Evolutionary conservation across 139 green algal species (phyloP).

Genomic region (Chlorella vulgaris): DNA sequence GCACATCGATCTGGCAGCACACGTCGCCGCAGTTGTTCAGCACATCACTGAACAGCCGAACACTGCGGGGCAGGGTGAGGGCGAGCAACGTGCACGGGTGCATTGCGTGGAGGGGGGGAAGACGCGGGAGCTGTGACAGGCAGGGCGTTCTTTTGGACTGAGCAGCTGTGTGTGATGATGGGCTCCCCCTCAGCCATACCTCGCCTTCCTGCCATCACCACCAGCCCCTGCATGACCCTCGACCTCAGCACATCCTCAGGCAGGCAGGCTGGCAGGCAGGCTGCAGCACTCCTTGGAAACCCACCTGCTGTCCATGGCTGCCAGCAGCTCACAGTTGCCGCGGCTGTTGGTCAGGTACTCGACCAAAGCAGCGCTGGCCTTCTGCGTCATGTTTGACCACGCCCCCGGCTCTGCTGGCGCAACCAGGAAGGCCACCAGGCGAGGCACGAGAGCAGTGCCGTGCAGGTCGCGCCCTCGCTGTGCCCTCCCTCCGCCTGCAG

Average conservation of each 20-base stretch:
- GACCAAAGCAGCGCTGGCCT: neutral
- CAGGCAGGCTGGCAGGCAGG: too few species aligned
- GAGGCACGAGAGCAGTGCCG: neutral
- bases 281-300: neutral
- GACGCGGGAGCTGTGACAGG: too few species aligned
- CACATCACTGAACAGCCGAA: neutral
- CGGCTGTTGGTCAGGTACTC: constrained; percentile 12
- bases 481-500: constrained; percentile 5
- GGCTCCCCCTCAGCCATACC: too few species aligned
- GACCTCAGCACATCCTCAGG: too few species aligned
- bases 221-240: too few species aligned
- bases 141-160: too few species aligned
- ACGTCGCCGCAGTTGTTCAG: constrained; percentile 23
- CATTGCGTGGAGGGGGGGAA: neutral
- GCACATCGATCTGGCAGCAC: constrained; percentile 15
- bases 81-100: neutral
- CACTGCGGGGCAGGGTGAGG: neutral
- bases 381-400: neutral
- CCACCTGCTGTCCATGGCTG: neutral
- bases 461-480: constrained; percentile 6
- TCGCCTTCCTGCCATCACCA: too few species aligned
- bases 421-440: neutral
- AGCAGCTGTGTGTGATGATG: too few species aligned
- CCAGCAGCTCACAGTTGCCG: constrained; percentile 25
- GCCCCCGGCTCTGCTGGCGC: neutral